Evolutionary conservation across 805 yeast species (phyloP), one percentile per base, ranked within the genome.

Genomic region (Clavispora fructus): DNA sequence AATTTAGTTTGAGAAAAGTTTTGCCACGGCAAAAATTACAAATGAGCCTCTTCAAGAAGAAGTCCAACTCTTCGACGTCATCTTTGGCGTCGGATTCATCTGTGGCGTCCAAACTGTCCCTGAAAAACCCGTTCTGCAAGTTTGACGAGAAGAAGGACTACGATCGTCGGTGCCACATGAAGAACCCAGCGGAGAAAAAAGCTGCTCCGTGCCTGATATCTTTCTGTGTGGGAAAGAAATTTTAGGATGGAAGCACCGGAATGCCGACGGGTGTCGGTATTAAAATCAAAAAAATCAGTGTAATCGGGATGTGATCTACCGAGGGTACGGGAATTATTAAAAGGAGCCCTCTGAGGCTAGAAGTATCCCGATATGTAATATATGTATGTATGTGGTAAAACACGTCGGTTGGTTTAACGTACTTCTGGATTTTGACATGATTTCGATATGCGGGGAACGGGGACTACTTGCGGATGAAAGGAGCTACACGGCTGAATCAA

Each of bases 71-170:
- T 25, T 55, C 64, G 25, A 51, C 65, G 40, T 44, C 56, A 10
- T 52, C 57, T 35, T 44, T 58, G 41, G 39, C 51, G 28, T 51
- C 55, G 13, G 43, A 27, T 19, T 44, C 48, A 10, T 40, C 48
- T 29, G 11, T 25, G 41, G 31, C 31, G n/a, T 46, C 49, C 30
- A 54, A 16, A 10, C 11, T 23, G n/a, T n/a, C 19, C 35, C 33
- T 25, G 7, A 48, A 43, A 42, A 45, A 52, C n/a, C 52, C 59
- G 17, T 68, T 67, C 51, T 57, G 62, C 39, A 64, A 67, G 50
- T 71, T 71, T 55, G 77, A 71, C 51, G 77, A 71, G 50, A 71
- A 71, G 63, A 70, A 71, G 54, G 77, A 71, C 51, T 71, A 71
- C 53, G 64, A 56, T n/a, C 65, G 65, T 47, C 60, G 77, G 45